phyloP scores from a whole-genome alignment of 208 protist genomes.

The Trypanosoma avium region DNA sequence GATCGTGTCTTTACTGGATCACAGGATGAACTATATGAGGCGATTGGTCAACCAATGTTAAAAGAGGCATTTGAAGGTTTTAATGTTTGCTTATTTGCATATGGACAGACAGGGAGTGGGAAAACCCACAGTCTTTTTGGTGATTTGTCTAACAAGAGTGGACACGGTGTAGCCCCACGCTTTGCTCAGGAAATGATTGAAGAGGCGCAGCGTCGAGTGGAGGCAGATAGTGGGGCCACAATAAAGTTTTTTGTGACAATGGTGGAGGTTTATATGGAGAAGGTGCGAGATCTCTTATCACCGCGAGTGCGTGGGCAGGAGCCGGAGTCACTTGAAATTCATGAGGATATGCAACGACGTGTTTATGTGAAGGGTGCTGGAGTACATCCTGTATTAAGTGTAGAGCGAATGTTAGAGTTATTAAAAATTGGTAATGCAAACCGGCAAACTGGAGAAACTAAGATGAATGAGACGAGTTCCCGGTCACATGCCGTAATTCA shows the following conservation, averaged over 20 bases:
- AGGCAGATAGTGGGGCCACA: constrained; percentile 16
- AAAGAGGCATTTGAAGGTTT: constrained; percentile 81
- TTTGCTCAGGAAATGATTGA: constrained; percentile 34
- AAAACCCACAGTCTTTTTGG: constrained; percentile 81
- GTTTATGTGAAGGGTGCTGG: constrained; percentile 53
- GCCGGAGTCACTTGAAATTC: constrained; percentile 72
- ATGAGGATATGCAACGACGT: constrained; percentile 45
- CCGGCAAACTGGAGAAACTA: constrained; percentile 54
- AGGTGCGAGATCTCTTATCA: constrained; percentile 46
- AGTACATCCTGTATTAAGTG: constrained; percentile 72
- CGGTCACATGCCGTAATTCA: constrained; percentile 97
- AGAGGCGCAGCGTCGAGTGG: constrained; percentile 35
- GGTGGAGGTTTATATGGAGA: constrained; percentile 70
- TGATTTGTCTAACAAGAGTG: constrained; percentile 26
- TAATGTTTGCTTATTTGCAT: constrained; percentile 82
- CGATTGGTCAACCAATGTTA: constrained; percentile 77
- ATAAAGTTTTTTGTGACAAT: constrained; percentile 38
- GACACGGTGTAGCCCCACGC: constrained; percentile 24
- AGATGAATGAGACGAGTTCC: constrained; percentile 81
- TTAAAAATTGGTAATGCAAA: constrained; percentile 54
- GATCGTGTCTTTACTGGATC: constrained; percentile 33
- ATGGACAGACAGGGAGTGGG: constrained; percentile 77
- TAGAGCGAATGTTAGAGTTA: constrained; percentile 62
- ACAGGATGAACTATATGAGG: constrained; percentile 70
- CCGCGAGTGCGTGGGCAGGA: constrained; percentile 66